Base-by-base conservation (phyloP, 2,329 filamentous ascomycete genomes). In the Plectosphaerella cucumerina region DNA sequence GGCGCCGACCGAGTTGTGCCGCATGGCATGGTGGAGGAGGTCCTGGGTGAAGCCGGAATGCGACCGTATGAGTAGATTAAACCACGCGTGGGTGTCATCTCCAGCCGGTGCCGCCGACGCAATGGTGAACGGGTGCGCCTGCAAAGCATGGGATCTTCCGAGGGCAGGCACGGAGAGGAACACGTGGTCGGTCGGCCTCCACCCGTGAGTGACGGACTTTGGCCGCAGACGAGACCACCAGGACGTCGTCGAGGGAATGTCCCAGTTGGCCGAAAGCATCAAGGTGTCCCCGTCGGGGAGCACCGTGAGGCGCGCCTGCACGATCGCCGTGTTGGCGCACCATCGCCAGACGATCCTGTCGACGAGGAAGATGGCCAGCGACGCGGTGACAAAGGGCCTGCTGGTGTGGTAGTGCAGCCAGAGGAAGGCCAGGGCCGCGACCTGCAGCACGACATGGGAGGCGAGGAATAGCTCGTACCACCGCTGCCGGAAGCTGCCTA, bases 91-190 rank as follows among this genome's bases (percentile, higher is more conserved):
- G 12, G 59, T 56, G n/a, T 66, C 55, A 21, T 51, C 51, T 15
- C 53, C 49, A 18, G 54, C 54, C 4, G 52, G 78, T 10, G 81
- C 81, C 1, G 76, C 74, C 3, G 83, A 86, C 15, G 82, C 78
- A 50, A 87, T 85, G 9, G 82, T 86, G 64, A 87, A 87, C 0
- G 84, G 84, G 59, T 87, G 84, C 0, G 82, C 74, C 64, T 87
- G 84, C 1, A 85, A 61, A 3, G 67, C 60, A 58, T 85, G 76
- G 49, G 70, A 75, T 3, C 66, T 63, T 2, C 76, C 76, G 6
- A 87, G 70, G 0, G 66, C 68, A 0, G 83, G 82, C 1, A 86
- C 66, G 1, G 78, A 79, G 51, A 87, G 62, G 64, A 87, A 87
- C 46, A 85, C 73, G 62, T 87, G 84, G 58, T 85, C 80, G 15